phyloP scores from a whole-genome alignment of 805 yeast species.

The Wickerhamiella occidentalis region DNA sequence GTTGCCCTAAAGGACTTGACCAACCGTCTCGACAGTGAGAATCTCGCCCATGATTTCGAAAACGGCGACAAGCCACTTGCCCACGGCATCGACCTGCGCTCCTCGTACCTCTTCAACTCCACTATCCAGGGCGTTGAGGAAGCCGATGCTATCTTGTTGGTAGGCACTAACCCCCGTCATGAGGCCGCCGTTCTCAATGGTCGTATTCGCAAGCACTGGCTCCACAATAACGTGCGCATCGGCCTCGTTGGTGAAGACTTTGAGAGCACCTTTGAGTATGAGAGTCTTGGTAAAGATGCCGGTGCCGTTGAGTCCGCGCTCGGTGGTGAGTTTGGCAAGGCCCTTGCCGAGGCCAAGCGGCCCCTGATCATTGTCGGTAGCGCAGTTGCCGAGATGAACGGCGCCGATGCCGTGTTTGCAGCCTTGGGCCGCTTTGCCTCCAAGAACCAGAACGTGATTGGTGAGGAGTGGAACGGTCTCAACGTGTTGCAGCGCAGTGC shows the following conservation, averaged over 20 bases:
- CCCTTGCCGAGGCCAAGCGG: constrained; percentile 49
- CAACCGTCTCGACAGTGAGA: constrained; percentile 69
- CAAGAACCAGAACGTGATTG: constrained; percentile 47
- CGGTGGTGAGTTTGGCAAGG: constrained; percentile 55
- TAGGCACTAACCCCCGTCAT: constrained; percentile 80
- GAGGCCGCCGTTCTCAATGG: constrained; percentile 84
- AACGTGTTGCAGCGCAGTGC: constrained; percentile 76
- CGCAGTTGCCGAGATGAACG: constrained; percentile 57
- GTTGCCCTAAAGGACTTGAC: constrained; percentile 71
- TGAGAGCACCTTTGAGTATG: constrained; percentile 60
- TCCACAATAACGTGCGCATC: constrained; percentile 50
- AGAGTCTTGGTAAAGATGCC: constrained; percentile 50
- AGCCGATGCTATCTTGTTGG: constrained; percentile 66
- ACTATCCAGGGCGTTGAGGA: constrained; percentile 67
- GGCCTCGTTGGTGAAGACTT: constrained; percentile 65
- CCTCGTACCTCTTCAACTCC: constrained; percentile 71
- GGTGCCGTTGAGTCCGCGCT: constrained; percentile 48
- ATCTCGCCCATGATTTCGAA: constrained; percentile 59
- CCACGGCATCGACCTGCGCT: constrained; percentile 61
- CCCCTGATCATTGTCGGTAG: constrained; percentile 77
- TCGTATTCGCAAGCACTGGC: constrained; percentile 72
- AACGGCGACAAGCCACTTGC: constrained; percentile 45
- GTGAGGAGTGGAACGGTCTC: constrained; percentile 69
- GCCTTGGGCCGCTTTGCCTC: constrained; percentile 46
- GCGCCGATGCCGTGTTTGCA: constrained; percentile 44